Evolutionary conservation across 2,329 filamentous ascomycete genomes (phyloP).

Genomic region (Podosphaera xanthii): DNA sequence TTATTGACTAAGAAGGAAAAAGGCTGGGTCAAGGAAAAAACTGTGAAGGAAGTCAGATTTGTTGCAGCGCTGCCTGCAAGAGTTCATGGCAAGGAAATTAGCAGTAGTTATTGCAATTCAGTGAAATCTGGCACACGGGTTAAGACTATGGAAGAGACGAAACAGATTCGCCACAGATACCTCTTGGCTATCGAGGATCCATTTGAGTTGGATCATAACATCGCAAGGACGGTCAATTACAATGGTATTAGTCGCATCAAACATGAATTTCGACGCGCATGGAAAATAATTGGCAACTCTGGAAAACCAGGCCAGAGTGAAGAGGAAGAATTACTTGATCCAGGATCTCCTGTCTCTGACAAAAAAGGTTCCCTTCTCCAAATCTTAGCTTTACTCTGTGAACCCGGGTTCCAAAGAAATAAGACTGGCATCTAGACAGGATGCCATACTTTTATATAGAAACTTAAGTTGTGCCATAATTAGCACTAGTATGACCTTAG

Average conservation of each 20-base stretch:
- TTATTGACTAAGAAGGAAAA: slow-evolving; percentile 53
- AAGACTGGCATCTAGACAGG: no score
- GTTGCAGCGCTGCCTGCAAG: slow-evolving; percentile 11
- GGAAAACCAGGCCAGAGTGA: slow-evolving; percentile 17
- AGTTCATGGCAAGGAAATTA: not conserved
- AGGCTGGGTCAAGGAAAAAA: slow-evolving; percentile 67
- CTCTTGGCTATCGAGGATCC: slow-evolving; percentile 83
- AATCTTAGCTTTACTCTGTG: not conserved
- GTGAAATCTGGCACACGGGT: not conserved
- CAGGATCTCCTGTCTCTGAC: slow-evolving; percentile 1
- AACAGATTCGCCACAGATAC: slow-evolving; percentile 57
- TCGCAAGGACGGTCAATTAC: slow-evolving; percentile 67
- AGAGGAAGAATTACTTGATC: slow-evolving; percentile 10
- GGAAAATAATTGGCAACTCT: slow-evolving; percentile 39
- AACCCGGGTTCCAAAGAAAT: not conserved
- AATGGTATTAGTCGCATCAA: slow-evolving; percentile 61
- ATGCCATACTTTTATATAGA: no score
- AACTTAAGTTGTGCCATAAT: no score
- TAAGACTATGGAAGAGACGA: slow-evolving; percentile 18
- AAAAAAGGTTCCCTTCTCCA: not conserved
- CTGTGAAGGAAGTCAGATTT: slow-evolving; percentile 27
- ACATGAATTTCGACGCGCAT: slow-evolving; percentile 65
- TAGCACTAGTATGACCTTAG: no score
- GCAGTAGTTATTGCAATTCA: slow-evolving; percentile 3
- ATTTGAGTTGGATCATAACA: slow-evolving; percentile 72